Evolutionary conservation across 768 basidiomycete genomes (phyloP), one percentile per base, ranked within the genome.

Genomic region (Hemileccinum rubropunctum): DNA sequence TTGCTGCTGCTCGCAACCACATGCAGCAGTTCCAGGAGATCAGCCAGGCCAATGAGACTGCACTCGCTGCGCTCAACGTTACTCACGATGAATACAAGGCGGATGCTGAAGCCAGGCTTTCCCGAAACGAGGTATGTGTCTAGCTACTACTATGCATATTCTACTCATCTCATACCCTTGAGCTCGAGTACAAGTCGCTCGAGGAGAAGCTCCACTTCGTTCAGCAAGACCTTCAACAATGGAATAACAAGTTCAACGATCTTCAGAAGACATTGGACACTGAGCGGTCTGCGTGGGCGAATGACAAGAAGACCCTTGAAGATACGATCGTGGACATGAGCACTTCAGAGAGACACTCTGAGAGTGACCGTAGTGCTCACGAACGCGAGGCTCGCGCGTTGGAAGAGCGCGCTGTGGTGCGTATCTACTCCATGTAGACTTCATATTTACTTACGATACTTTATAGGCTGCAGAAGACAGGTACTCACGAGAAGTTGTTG

Each of bases 1-100:
- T 92, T 32, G 75, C 82, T 10, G 73, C 81, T 17, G 84, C 90
- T 1, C 78, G 79, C 48, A 79, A 71, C 39, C 88, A 92, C 60
- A 83, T 86, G 26, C 80, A 87, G 51, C 92, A 94, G 65, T 94
- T 87, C 80, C 81, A 89, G 62, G 84, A 88, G 56, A 93, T 95
- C 58, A 87, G 86, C 53, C 80, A 85, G 60, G 86, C 89, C 0
- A 91, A 80, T 58, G 92, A 94, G 64, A 78, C 78, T 54, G 88
- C 91, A 9, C 73, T 95, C 7, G 74, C 79, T 26, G 78, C 79
- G 28, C 68, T 93, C 37, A 90, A 83, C 48, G 58, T 72, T 0
- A 91, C 88, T 0, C 84, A 85, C 54, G 91, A 94, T 48, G 85
- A 91, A 63, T 94, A 86, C 74, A 88, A 84, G 67, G 60, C 77